These are phyloP conservation scores for Erodium chrysanthum DNA, from an alignment of 441 rosid species.

Conservation along the genomic window DNA sequence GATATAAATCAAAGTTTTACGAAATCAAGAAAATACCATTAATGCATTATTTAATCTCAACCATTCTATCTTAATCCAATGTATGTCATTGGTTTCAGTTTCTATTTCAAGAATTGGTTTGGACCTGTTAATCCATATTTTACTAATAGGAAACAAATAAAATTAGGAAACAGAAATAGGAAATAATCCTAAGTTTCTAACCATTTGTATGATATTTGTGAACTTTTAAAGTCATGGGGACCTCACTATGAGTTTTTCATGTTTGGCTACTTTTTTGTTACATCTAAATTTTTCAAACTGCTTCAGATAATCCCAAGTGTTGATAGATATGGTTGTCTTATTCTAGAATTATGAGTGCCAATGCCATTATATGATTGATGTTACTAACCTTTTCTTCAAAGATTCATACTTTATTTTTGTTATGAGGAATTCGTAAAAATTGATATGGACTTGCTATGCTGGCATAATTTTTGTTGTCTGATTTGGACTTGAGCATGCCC, in stretches of 20 bases:
- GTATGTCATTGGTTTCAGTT: too few species aligned
- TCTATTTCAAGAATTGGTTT: too few species aligned
- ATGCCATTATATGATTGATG: not conserved
- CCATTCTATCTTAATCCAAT: too few species aligned
- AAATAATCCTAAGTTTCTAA: too few species aligned
- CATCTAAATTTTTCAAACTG: not conserved
- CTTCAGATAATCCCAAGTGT: slow-evolving; percentile 1
- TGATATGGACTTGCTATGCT: not conserved
- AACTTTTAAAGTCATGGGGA: not conserved
- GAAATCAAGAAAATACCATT: too few species aligned
- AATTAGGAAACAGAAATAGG: too few species aligned
- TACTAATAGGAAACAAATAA: too few species aligned
- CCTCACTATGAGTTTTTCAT: not conserved
- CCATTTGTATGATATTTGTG: not conserved
- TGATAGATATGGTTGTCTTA: not conserved
- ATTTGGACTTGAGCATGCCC: not conserved
- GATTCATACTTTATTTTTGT: not conserved
- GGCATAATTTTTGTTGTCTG: not conserved
- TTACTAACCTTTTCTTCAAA: not conserved
- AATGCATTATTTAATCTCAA: too few species aligned
- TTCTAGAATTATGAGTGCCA: not conserved
- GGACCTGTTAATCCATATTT: too few species aligned
- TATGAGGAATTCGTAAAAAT: not conserved
- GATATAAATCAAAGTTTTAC: too few species aligned
- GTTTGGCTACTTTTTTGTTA: not conserved